Percentiles rank a stretch among this genome's conserved stretches.
phyloP scores from a whole-genome alignment of 306 rosid genomes.

The Cercis canadensis region DNA sequence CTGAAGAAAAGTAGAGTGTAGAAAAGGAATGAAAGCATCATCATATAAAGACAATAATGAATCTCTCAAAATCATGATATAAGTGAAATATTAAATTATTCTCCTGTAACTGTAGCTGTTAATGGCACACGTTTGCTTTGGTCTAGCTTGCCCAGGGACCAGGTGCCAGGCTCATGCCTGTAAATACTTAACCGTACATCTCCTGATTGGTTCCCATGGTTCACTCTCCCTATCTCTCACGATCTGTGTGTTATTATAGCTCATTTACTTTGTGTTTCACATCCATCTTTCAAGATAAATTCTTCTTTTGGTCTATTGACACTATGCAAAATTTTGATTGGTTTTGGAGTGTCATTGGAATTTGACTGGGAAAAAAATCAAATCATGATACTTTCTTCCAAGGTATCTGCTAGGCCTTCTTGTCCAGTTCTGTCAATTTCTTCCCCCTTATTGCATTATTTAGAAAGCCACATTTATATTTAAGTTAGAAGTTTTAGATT shows the following conservation, averaged over 20 bases:
- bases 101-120: background rate
- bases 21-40: background rate
- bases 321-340: background rate
- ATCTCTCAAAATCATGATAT: too few species aligned
- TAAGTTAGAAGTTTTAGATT: too few species aligned
- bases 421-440: too few species aligned
- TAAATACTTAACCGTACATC: too few species aligned
- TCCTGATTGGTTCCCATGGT: too few species aligned
- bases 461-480: constrained; percentile 5
- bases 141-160: background rate
- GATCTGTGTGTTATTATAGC: background rate
- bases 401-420: too few species aligned
- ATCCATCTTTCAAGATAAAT: background rate
- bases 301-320: background rate
- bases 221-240: too few species aligned
- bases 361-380: too few species aligned
- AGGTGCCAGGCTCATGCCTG: background rate
- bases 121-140: background rate
- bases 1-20: too few species aligned
- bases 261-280: background rate
- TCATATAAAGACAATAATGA: background rate
- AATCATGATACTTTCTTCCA: background rate
- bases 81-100: background rate
- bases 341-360: background rate
- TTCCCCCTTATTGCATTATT: too few species aligned